Evolutionary conservation across 163 green algal genomes (phyloP).

Genomic region (Scenedesmus sp.): DNA sequence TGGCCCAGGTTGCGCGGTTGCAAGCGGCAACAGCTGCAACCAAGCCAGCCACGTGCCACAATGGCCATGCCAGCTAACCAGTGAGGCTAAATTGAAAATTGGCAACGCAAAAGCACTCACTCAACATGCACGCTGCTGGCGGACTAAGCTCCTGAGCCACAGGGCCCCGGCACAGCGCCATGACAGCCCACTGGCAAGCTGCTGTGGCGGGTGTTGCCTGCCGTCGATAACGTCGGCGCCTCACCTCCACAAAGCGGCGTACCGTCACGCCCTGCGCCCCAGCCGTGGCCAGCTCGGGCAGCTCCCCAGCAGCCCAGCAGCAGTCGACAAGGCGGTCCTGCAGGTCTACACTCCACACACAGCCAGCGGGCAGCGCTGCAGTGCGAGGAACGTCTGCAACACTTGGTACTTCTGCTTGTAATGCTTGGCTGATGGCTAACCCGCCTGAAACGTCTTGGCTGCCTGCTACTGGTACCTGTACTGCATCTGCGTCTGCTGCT

Average conservation of each 20-base stretch:
- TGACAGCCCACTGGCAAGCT: too few species aligned
- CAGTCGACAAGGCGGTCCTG: not conserved
- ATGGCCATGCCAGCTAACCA: not conserved
- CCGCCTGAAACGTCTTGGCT: not conserved
- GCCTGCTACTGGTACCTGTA: not conserved
- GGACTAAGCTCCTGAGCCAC: not conserved
- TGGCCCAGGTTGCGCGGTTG: too few species aligned
- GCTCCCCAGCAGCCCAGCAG: constrained; percentile 17
- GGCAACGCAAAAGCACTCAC: too few species aligned
- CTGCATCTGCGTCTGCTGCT: not conserved
- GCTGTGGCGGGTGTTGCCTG: not conserved
- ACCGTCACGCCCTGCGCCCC: constrained; percentile 1
- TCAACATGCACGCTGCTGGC: not conserved
- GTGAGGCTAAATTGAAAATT: too few species aligned
- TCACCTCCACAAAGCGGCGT: constrained; percentile 27
- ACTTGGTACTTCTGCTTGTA: not conserved
- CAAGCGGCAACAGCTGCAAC: not conserved
- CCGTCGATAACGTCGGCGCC: not conserved
- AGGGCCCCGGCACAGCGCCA: too few species aligned
- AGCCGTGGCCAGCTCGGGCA: constrained; percentile 32
- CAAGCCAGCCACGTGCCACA: not conserved
- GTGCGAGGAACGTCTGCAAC: not conserved
- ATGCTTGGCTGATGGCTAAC: not conserved
- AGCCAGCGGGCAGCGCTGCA: not conserved
- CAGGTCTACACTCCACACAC: constrained; percentile 18